Evolutionary conservation across 768 basidiomycete species (phyloP).

Genomic region (Mycena chlorophos): DNA sequence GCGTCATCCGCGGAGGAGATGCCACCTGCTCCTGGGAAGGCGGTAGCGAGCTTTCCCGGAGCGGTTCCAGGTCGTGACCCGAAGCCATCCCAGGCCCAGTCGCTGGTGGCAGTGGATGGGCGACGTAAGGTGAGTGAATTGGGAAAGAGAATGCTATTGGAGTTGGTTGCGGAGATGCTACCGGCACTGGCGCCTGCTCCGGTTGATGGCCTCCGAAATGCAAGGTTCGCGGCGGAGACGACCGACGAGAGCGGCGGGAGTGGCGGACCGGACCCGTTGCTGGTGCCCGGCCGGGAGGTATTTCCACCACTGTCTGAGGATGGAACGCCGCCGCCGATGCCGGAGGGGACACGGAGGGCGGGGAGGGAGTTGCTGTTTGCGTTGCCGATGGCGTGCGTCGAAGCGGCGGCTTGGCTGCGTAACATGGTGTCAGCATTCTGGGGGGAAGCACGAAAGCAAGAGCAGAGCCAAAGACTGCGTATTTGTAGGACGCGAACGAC

Average conservation of each 20-base stretch:
- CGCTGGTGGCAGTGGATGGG: conserved; percentile 58
- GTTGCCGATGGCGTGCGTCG: conserved; percentile 4
- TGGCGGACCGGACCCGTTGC: conserved; percentile 37
- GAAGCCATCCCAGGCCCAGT: conserved; percentile 20
- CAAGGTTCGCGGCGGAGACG: conserved; percentile 69
- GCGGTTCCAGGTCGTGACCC: conserved; percentile 66
- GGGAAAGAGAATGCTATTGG: conserved; percentile 54
- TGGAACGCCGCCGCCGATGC: conserved; percentile 9
- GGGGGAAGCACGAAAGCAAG: not conserved
- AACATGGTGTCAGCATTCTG: conserved; percentile 1
- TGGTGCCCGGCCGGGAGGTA: conserved; percentile 31
- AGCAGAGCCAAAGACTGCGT: not conserved
- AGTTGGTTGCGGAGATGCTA: conserved; percentile 29
- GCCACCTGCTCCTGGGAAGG: conserved; percentile 38
- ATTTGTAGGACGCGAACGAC: not conserved
- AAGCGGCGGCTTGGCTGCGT: conserved; percentile 16
- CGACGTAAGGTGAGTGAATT: conserved; percentile 53
- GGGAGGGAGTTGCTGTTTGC: conserved; percentile 6
- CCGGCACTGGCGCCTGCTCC: conserved; percentile 31
- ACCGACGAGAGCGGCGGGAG: conserved; percentile 76
- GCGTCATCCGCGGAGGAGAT: conserved; percentile 30
- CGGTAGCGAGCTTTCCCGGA: conserved; percentile 62
- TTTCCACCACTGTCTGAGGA: not conserved
- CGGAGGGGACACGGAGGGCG: conserved; percentile 7
- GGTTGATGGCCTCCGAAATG: conserved; percentile 1